Conservation (phyloP, 2,329 filamentous ascomycete genomes). For the Myotisia sp. region DNA sequence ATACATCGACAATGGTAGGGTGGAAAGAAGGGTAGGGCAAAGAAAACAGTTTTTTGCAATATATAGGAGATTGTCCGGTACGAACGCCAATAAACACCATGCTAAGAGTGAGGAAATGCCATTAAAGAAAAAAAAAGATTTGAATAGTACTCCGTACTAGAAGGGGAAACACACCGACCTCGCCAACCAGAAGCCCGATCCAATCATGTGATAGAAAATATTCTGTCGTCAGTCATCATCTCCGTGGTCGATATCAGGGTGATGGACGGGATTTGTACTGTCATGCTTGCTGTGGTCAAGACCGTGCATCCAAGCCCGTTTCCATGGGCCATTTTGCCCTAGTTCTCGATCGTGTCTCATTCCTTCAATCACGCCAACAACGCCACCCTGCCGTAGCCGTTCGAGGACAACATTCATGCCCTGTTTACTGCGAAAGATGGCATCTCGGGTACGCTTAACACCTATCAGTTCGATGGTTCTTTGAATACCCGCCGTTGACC, state of each 20-base stretch:
- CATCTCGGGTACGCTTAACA: slow-evolving; percentile 45
- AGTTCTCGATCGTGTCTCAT: slow-evolving; percentile 49
- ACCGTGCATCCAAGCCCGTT: slow-evolving; percentile 28
- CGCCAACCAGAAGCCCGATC: too few relatives aligned
- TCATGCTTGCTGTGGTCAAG: slow-evolving; percentile 7
- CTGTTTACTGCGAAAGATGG: slow-evolving; percentile 48
- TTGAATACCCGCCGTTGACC: slow-evolving; percentile 46
- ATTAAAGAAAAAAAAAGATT: slow-evolving; percentile 3
- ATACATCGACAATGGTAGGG: slow-evolving; percentile 5
- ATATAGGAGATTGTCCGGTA: slow-evolving; percentile 11
- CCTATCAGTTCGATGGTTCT: slow-evolving; percentile 51
- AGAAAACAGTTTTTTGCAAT: background rate
- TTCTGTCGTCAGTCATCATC: slow-evolving; percentile 7
- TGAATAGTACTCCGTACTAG: background rate
- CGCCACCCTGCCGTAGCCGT: slow-evolving; percentile 48
- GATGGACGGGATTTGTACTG: background rate
- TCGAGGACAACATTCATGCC: slow-evolving; percentile 54
- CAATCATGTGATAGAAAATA: too few relatives aligned
- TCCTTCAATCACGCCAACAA: slow-evolving; percentile 55
- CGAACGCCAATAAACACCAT: slow-evolving; percentile 8
- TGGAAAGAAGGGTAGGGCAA: background rate
- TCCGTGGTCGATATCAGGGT: slow-evolving; percentile 1
- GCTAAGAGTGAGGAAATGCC: too few relatives aligned
- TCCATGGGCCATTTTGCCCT: slow-evolving; percentile 27
- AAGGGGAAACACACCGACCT: too few relatives aligned